Evolutionary conservation across 1,284 basidiomycete genomes (phyloP).

Genomic region (Laetiporus sulphureus): DNA sequence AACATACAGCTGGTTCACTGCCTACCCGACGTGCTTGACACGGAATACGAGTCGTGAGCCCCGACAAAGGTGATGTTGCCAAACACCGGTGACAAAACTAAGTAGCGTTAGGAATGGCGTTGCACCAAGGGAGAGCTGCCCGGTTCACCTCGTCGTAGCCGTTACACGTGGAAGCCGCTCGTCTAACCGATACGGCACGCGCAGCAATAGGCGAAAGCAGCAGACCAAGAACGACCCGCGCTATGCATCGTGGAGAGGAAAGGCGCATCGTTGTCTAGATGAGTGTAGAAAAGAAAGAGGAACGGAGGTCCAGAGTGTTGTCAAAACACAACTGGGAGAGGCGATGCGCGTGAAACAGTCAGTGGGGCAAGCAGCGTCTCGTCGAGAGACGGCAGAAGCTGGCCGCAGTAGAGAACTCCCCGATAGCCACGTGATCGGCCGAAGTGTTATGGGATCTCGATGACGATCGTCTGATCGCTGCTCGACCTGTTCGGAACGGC

Average conservation of each 20-base stretch:
- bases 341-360: not conserved
- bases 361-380: no score
- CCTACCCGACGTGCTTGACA: no score
- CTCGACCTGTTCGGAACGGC: no score
- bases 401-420: no score
- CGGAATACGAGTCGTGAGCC: conserved; percentile 83
- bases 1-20: no score
- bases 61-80: conserved; percentile 83
- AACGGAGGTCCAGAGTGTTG: not conserved
- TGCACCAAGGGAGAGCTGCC: not conserved
- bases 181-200: conserved; percentile 20
- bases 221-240: conserved; percentile 33
- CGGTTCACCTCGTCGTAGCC: conserved; percentile 59
- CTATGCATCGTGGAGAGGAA: conserved; percentile 17
- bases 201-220: conserved; percentile 20
- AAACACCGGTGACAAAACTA: conserved; percentile 68
- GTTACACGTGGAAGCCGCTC: conserved; percentile 67
- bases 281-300: conserved; percentile 1
- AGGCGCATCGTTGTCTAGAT: conserved; percentile 17
- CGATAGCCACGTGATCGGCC: not conserved
- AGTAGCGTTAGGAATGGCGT: not conserved
- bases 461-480: no score
- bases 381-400: no score
- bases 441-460: no score
- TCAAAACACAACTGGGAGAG: not conserved